A percentile compares a stretch with the other conserved stretches of the same genome.
Evolutionary conservation across 106 monocot genomes (phyloP).

Genomic region (Chionographis japonica): DNA sequence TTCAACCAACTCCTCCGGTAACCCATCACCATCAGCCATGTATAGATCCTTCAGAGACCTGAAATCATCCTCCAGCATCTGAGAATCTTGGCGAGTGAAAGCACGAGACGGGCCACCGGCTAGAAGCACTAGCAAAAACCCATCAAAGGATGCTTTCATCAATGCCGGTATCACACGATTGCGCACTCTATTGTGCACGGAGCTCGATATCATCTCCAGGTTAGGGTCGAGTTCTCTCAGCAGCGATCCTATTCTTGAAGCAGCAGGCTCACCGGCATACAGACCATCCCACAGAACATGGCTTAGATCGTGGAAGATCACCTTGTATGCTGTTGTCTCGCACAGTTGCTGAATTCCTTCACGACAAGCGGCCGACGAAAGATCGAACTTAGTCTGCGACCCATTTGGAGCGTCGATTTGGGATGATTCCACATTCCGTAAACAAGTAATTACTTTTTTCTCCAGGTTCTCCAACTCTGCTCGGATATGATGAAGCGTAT

Average conservation of each 20-base stretch:
- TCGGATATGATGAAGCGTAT: conserved; percentile 69
- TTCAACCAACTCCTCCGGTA: conserved; percentile 18
- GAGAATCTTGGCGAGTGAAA: conserved; percentile 16
- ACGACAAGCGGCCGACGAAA: conserved; percentile 52
- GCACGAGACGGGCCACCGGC: conserved; percentile 17
- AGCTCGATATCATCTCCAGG: conserved; percentile 69
- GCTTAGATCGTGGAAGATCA: conserved; percentile 71
- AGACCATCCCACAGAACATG: conserved; percentile 76
- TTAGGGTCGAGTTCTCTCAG: conserved; percentile 76
- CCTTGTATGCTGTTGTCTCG: conserved; percentile 75
- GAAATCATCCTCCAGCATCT: conserved; percentile 20
- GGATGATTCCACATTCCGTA: conserved; percentile 81
- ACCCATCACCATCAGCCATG: conserved; percentile 19
- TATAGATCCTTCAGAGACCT: conserved; percentile 8
- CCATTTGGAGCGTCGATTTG: conserved; percentile 61
- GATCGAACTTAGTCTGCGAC: conserved; percentile 60
- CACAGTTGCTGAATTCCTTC: conserved; percentile 87
- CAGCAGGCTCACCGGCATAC: conserved; percentile 54
- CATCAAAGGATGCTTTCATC: conserved; percentile 20
- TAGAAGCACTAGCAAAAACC: conserved; percentile 12
- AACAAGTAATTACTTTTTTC: conserved; percentile 68
- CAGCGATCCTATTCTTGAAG: conserved; percentile 58
- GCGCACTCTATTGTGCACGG: conserved; percentile 21
- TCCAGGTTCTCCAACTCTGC: conserved; percentile 67
- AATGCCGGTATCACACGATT: conserved; percentile 16